Percentiles rank a stretch among this genome's conserved stretches.
Conservation (phyloP, 805 yeast species). For the Cyberlindnera bimundalis region DNA sequence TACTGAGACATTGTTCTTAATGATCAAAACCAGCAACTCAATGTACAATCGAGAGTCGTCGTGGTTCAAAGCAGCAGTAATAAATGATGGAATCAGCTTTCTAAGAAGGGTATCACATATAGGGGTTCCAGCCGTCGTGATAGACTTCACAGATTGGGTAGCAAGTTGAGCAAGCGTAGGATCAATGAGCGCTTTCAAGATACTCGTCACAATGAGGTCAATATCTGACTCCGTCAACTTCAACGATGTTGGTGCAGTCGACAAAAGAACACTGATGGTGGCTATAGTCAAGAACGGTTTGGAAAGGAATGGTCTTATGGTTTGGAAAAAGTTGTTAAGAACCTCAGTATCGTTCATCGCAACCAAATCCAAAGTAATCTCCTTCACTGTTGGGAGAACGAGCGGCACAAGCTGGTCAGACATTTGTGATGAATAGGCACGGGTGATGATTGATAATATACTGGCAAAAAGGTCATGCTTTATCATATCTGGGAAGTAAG, state of each 20-base stretch:
- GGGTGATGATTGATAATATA: constrained; percentile 50
- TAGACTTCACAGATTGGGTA: constrained; percentile 59
- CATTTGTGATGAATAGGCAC: constrained; percentile 26
- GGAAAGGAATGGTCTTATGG: constrained; percentile 31
- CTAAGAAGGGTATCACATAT: constrained; percentile 39
- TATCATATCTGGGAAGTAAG: constrained; percentile 63
- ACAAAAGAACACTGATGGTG: constrained; percentile 41
- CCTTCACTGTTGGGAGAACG: constrained; percentile 49
- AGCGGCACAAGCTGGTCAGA: constrained; percentile 46
- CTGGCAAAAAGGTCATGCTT: constrained; percentile 71
- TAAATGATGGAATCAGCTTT: constrained; percentile 43
- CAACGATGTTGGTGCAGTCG: constrained; percentile 36
- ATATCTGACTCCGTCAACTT: constrained; percentile 36
- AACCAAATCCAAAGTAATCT: constrained; percentile 36
- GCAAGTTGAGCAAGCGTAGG: constrained; percentile 39
- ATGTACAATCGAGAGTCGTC: constrained; percentile 28
- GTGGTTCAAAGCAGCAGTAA: constrained; percentile 30
- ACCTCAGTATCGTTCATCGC: constrained; percentile 28
- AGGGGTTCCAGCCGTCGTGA: constrained; percentile 35
- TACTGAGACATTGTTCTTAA: constrained; percentile 17
- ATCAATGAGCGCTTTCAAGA: constrained; percentile 35
- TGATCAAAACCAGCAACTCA: constrained; percentile 27
- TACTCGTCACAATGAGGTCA: constrained; percentile 31
- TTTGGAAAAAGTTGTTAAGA: constrained; percentile 36
- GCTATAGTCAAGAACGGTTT: constrained; percentile 30